Evolutionary conservation across 2,329 filamentous ascomycete species (phyloP), one percentile per base, ranked within the genome.

Genomic region (Penicillium sp.): DNA sequence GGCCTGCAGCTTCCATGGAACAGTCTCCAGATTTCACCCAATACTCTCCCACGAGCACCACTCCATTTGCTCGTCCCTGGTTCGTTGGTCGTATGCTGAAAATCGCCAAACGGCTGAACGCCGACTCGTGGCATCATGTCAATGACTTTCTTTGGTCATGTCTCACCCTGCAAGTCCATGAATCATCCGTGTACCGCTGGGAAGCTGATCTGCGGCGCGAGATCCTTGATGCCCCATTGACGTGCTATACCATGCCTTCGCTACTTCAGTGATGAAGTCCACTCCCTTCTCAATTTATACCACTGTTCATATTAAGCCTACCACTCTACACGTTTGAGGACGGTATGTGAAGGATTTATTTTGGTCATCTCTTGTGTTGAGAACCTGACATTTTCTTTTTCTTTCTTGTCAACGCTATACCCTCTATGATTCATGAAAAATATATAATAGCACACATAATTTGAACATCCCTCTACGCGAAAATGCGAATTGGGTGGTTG

Each of bases 11-110:
- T 37, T 5, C 35, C 0, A 25, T 43, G 5, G 60, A 58, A 11
- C 53, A 64, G 2, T 2, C 42, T 0, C 64, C 71, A 0, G 72
- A 75, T 48, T 74, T 70, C 55, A 65, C 65, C 1, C 71, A 74
- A 52, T 74, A 75, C 43, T 71, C 70, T 1, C 59, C 67, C 1
- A 61, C 60, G 1, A 65, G 64, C 16, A 59, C 54, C 8, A 70
- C 73, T 4, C 68, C 71, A 10, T 73, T 67, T 33, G 69, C 70
- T 22, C 69, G 76, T 19, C 77, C 76, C 2, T 79, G 77, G 76
- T 77, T 78, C 55, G 73, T 71, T 1, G 74, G 75, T 1, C 72
- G 76, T 7, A 78, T 79, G 75, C 59, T 79, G 49, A 78, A 78
- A 55, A 68, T 79, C 45, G 74, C 75, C 4, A 78, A 77, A 55